phyloP scores from a whole-genome alignment of 148 eudicot genomes.

The Fagopyrum tataricum region DNA sequence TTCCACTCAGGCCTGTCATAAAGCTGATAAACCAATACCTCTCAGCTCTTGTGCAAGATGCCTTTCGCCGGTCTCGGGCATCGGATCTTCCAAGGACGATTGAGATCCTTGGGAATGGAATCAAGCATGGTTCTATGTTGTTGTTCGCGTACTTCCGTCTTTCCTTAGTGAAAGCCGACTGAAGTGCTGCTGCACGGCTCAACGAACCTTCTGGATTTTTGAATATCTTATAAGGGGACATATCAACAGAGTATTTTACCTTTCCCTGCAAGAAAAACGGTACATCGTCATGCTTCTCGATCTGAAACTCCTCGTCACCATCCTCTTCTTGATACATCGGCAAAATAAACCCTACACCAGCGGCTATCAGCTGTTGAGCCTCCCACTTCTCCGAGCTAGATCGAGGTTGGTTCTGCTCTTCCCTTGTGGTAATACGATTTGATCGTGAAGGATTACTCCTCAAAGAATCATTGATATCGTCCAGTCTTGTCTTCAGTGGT shows the following conservation, averaged over 20 bases:
- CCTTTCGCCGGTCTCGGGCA: slow-evolving; percentile 95
- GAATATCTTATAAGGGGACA: slow-evolving; percentile 89
- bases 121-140: slow-evolving; percentile 86
- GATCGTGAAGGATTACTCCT: slow-evolving; percentile 41
- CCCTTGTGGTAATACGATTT: slow-evolving; percentile 35
- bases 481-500: slow-evolving; percentile 50
- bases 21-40: slow-evolving; percentile 87
- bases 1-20: slow-evolving; percentile 99
- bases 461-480: slow-evolving; percentile 33
- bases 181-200: slow-evolving; percentile 89
- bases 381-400: slow-evolving; percentile 90
- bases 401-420: slow-evolving; percentile 45
- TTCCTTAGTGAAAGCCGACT: slow-evolving; percentile 79
- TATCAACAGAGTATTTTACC: slow-evolving; percentile 60
- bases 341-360: slow-evolving; percentile 85
- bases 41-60: slow-evolving; percentile 96
- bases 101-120: slow-evolving; percentile 91
- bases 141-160: slow-evolving; percentile 86
- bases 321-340: slow-evolving; percentile 71
- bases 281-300: slow-evolving; percentile 83
- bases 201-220: slow-evolving; percentile 91
- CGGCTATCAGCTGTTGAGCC: slow-evolving; percentile 73
- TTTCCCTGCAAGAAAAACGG: slow-evolving; percentile 80
- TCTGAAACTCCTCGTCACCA: slow-evolving; percentile 80
- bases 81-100: slow-evolving; percentile 99